phyloP scores from a whole-genome alignment of 1,284 basidiomycete species.

The Tilletia setariae region DNA sequence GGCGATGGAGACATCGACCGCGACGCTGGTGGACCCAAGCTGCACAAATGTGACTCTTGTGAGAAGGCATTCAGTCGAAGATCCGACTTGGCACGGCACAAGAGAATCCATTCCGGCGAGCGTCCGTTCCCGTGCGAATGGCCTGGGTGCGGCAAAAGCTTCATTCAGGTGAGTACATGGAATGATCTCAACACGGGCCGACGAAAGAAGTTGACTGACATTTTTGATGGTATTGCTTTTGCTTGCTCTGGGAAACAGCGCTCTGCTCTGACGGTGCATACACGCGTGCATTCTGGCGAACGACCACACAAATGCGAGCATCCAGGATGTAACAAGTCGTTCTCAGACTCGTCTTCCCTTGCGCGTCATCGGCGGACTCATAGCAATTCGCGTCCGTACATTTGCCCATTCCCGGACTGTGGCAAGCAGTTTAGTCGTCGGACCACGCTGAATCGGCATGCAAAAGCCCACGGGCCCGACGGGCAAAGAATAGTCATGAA shows the following conservation, averaged over 20 bases:
- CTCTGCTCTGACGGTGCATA: slow-evolving; percentile 73
- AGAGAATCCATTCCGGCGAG: slow-evolving; percentile 83
- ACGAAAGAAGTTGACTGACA: neutral
- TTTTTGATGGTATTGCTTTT: neutral
- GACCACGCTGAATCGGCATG: slow-evolving; percentile 53
- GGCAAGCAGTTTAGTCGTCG: slow-evolving; percentile 53
- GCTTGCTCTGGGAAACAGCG: slow-evolving; percentile 23
- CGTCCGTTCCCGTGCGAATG: slow-evolving; percentile 67
- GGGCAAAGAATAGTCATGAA: slow-evolving; percentile 28
- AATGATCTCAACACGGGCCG: neutral
- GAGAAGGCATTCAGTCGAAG: slow-evolving; percentile 51
- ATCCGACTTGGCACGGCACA: slow-evolving; percentile 60
- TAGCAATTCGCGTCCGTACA: slow-evolving; percentile 56
- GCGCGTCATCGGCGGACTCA: slow-evolving; percentile 72
- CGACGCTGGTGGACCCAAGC: slow-evolving; percentile 52
- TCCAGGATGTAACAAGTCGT: slow-evolving; percentile 63
- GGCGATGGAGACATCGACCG: slow-evolving; percentile 29
- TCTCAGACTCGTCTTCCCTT: slow-evolving; percentile 62
- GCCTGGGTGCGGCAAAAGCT: slow-evolving; percentile 56
- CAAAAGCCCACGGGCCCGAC: slow-evolving; percentile 46
- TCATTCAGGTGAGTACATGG: slow-evolving; percentile 60
- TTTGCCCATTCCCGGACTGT: slow-evolving; percentile 50
- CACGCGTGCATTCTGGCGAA: slow-evolving; percentile 81
- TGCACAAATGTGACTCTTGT: slow-evolving; percentile 51
- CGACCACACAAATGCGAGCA: slow-evolving; percentile 72